Base-by-base conservation (phyloP, 345 rosid genomes). In the Eucalyptus brandiana region DNA sequence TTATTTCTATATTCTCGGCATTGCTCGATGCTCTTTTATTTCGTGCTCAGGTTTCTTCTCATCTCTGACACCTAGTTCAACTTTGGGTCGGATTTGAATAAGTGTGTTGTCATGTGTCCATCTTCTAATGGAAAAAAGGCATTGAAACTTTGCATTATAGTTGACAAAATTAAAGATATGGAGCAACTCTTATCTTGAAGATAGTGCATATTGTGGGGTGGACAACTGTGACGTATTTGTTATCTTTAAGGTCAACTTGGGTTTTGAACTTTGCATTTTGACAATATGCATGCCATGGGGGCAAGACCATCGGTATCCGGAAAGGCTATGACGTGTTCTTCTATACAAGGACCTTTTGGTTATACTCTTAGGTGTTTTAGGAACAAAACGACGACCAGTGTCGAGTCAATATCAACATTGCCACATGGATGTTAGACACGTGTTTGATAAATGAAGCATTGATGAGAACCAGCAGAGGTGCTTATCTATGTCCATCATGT, bases 1-100 rank as follows among this genome's bases (percentile, higher is more conserved):
- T 96, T 88, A 91, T 90, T 87, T 92, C 99, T 92, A 93, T 97
- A 88, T 96, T 96, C 92, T 95, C 96, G 86, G 94, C 98, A 88
- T 91, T 97, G 90, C 94, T 97, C 86, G 98, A 97, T 91, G 94
- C 96, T 34, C 96, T 97, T 91, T 92, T 97, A 89, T 89, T 94
- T 91, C 98, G 99, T 83, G 95, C 98, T 92, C 99, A 96, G 99
- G 99, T 97, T 88, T 76, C 85, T 76, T 40, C 85, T 76, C 85
- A 76, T 76, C 85, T 76, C 85, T 76, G 47, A 76, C 30, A 76
- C 47, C 85, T 76, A 76, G 30, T 76, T 76, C 85, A 21, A 76
- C 85, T 76, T 76, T 76, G 85, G 83, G 85, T 76, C 28, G 30
- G 34, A 67, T 87, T 88, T 48, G 37, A 87, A 40, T 23, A 21